Base-by-base conservation (phyloP, 768 basidiomycete genomes). In the Termitomyces sp. region DNA sequence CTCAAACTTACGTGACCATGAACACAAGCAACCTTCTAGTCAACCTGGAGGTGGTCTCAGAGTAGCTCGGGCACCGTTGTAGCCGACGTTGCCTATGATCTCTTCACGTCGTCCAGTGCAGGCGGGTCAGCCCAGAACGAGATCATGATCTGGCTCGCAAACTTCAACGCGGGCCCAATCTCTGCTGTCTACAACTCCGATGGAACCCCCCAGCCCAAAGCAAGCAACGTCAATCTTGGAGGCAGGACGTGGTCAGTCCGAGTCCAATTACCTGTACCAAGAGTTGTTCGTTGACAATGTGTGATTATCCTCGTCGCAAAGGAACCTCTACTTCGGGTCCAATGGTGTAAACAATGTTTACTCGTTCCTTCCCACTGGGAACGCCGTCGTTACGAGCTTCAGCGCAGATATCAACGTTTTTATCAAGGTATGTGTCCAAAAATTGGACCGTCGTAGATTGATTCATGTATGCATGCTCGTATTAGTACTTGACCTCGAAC, bases 81-180 rank as follows among this genome's bases (percentile, higher is more conserved):
- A 27, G 78, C 81, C 0, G 77, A 88, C 57, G 76, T 86, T 30
- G 83, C 86, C 6, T 88, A 78, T 59, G 87, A 88, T 61, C 59
- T 88, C 1, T 89, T 88, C 75, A 88, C 86, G 0, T 80, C 86
- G 2, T 65, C 64, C 59, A 72, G 72, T 5, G 44, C 81, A 37
- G 79, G 79, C 1, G 85, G 85, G 34, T 68, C 75, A 41, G 76
- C 77, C 54, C 72, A 69, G 31, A 77, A 78, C 57, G 78, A 79
- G 59, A 76, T 87, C 63, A 88, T 88, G 86, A 69, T 88, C 59
- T 87, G 86, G 87, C 77, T 87, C 15, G 84, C 76, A 0, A 83
- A 80, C 64, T 76, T 69, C 73, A 80, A 81, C 61, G 79, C 85
- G 4, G 78, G 78, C 3, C 87, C 87, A 1, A 86, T 87, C 60